Evolutionary conservation across 2,329 filamentous ascomycete species (phyloP).

Genomic region (Beauveria sp.): DNA sequence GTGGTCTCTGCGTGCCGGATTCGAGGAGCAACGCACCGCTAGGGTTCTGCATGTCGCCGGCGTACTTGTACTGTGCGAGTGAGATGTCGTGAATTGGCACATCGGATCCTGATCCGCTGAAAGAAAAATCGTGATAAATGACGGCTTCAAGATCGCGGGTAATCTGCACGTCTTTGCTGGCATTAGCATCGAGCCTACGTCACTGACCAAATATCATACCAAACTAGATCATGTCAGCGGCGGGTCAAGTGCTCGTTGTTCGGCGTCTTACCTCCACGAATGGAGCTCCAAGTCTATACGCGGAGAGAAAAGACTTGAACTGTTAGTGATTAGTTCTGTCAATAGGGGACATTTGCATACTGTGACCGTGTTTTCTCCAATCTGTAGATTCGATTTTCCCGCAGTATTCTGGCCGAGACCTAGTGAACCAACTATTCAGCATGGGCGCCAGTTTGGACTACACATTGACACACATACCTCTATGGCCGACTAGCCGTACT

Average conservation of each 20-base stretch:
- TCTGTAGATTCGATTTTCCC: neutral
- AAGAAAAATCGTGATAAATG: conserved; percentile 33
- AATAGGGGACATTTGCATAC: neutral
- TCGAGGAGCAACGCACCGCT: neutral
- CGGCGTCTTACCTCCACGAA: conserved; percentile 3
- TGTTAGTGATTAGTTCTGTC: neutral
- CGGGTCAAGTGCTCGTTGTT: too few species aligned
- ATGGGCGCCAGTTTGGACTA: neutral
- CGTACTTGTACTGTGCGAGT: conserved; percentile 28
- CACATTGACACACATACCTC: conserved; percentile 19
- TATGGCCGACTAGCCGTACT: conserved; percentile 24
- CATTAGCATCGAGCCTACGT: neutral
- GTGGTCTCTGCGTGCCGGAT: conserved; percentile 9
- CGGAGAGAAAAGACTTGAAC: conserved; percentile 3
- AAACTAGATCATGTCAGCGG: conserved; percentile 1
- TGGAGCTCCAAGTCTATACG: neutral
- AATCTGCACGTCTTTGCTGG: conserved; percentile 29
- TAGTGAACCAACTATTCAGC: neutral
- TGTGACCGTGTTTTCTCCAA: conserved; percentile 7
- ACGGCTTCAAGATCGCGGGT: conserved; percentile 32
- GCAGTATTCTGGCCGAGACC: conserved; percentile 9
- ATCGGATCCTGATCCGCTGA: conserved; percentile 35
- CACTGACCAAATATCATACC: neutral
- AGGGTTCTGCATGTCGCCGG: conserved; percentile 18
- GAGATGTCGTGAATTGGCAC: conserved; percentile 30